Evolutionary conservation across 306 rosid genomes (phyloP), one percentile per base, ranked within the genome.

Genomic region (Quercus berberidifolia): DNA sequence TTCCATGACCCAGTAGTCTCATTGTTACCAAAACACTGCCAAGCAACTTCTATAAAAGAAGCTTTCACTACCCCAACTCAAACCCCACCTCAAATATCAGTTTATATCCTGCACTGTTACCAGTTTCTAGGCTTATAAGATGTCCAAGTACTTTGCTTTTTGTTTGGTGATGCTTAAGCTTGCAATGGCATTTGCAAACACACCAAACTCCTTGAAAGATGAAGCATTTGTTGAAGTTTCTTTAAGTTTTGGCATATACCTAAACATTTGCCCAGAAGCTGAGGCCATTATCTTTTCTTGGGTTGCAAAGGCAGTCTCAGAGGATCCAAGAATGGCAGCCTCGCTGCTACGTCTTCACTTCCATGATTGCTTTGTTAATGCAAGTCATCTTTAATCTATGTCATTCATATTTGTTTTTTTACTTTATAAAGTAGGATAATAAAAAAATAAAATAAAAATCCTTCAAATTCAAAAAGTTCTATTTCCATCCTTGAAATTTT

Each of bases 361-460:
- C 76, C 95, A 92, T 28, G 98, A 92, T 65, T 95, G 98, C 85
- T 91, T 95, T 81, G 99, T 90, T 75, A 91, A 93, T 89, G 99
- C 87, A 93, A 80, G 94, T 57, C 78, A 31, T 23, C 69, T 23
- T 28, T 49, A 3, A 49, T 49, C 5, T 38, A 9, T 21, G 52
- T 3, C 19, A 56, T 59, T 4, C 73, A 56, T 8, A 58, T 43
- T 8, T 23, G 2, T 21, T 35, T 73, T 35, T 73, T 17, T 7
- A 0, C 64, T 52, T 30, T 20, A 10, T 13, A 49, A 3, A 49
- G 0, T 49, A 49, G 54, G 54, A 11, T 49, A 49, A 12, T 26
- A 26, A 26, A 26, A 26, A 26, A 25, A 25, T 25, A 49, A 3
- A 33, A 33, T n/a, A 33, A 4, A 35, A 35, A 0, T 11, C 17